These are phyloP conservation scores for Pseudomicrostroma phylloplanum DNA, from an alignment of 1,284 basidiomycete genomes.

Conservation along the genomic window DNA sequence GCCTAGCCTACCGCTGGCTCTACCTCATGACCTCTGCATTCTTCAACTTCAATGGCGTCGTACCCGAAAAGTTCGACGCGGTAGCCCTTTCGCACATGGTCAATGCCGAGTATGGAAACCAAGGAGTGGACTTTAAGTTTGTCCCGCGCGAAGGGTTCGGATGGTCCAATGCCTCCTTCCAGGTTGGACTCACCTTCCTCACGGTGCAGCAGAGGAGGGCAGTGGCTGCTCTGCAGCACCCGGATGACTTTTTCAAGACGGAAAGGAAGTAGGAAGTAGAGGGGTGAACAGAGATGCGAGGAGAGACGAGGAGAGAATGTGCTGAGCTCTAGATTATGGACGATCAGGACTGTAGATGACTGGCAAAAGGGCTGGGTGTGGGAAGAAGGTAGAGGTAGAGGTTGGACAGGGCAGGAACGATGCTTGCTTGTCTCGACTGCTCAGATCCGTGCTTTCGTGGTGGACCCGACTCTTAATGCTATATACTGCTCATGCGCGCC, in stretches of 20 bases:
- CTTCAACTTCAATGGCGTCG: constrained; percentile 86
- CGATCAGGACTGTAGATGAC: too few species aligned
- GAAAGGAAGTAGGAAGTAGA: neutral
- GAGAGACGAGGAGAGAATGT: too few species aligned
- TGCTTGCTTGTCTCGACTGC: too few species aligned
- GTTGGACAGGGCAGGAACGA: too few species aligned
- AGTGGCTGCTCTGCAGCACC: constrained; percentile 82
- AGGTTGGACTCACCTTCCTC: constrained; percentile 84
- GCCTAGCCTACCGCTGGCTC: constrained; percentile 88
- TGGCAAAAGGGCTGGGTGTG: too few species aligned
- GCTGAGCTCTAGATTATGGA: too few species aligned
- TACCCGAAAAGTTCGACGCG: constrained; percentile 95
- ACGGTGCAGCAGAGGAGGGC: constrained; percentile 89
- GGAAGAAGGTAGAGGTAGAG: too few species aligned
- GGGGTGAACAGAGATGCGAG: too few species aligned
- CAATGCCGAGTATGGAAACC: constrained; percentile 97
- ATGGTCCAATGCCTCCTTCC: constrained; percentile 62
- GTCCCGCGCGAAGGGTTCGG: constrained; percentile 92
- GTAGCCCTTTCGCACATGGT: constrained; percentile 90
- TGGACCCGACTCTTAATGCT: too few species aligned
- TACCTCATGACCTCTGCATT: constrained; percentile 65
- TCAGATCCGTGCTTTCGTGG: too few species aligned
- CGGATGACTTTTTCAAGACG: constrained; percentile 70
- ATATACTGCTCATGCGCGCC: too few species aligned
- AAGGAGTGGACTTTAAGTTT: constrained; percentile 85